These are phyloP conservation scores for Triticum timopheevii DNA, from an alignment of 176 grass and related monocot genomes.

Conservation along the genomic window DNA sequence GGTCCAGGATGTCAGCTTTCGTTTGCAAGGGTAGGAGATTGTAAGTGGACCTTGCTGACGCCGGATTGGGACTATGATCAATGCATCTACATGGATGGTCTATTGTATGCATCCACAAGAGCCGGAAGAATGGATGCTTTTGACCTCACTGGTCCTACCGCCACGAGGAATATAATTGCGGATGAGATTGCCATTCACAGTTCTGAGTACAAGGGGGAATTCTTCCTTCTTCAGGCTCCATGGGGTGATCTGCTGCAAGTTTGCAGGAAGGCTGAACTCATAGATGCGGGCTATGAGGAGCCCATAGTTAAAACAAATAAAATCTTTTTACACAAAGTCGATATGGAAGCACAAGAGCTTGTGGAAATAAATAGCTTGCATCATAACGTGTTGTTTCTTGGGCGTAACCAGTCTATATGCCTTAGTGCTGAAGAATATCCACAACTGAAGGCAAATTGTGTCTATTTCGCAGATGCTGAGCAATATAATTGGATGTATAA, in stretches of 20 bases:
- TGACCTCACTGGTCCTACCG: not conserved
- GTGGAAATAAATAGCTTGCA: not conserved
- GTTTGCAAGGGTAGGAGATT: not conserved
- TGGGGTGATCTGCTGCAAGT: not conserved
- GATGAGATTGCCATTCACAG: not conserved
- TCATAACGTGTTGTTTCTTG: not conserved
- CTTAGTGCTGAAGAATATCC: not conserved
- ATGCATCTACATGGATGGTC: not conserved
- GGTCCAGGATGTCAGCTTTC: not conserved
- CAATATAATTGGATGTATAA: not conserved
- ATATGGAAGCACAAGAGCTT: not conserved
- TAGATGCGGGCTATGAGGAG: not conserved
- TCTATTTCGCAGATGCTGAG: not conserved
- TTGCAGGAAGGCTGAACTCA: not conserved
- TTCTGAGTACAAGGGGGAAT: not conserved
- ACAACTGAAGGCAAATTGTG: not conserved
- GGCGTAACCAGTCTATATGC: not conserved
- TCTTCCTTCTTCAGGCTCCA: not conserved
- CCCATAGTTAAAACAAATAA: not conserved
- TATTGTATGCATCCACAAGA: not conserved
- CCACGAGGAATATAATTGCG: not conserved
- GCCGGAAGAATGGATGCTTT: not conserved
- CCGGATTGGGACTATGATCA: not conserved
- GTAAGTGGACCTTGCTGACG: not conserved
- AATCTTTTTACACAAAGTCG: not conserved